Evolutionary conservation across 768 basidiomycete species (phyloP), one percentile per base, ranked within the genome.

Genomic region (Xerocomellus chrysenteron): DNA sequence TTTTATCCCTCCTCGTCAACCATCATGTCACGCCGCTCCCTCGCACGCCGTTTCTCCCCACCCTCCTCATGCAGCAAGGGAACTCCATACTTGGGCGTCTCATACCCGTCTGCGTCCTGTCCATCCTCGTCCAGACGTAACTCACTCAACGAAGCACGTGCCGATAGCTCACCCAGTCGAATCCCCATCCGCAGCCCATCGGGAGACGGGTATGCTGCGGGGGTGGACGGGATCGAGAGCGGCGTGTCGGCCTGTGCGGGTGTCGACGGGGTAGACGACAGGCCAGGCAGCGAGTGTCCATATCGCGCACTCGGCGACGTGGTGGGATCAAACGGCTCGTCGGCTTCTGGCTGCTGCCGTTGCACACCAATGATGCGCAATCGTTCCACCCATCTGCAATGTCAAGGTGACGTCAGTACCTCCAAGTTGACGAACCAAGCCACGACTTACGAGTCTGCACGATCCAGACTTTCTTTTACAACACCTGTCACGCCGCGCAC

Each of bases 401-500:
- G 19, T 8, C 33, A 17, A 5, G 24, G 17, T 30, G 41, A 28
- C 21, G 8, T 65, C 33, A 69, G 39, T 10, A 49, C 21, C 28
- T 30, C 42, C n/a, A 45, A 28, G 9, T 17, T 3, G 10, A 41
- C 24, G 1, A 36, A 51, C 44, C 33, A 49, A n/a, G 28, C 3
- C 40, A 59, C 14, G 9, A 82, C 86, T 43, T 70, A 92, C 84
- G 88, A 82, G 68, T 95, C 94, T 32, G 93, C 94, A 52, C 87
- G 78, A 68, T 94, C 92, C 70, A 95, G 75, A 59, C 86, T 90
- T 58, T 94, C 94, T 65, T 86, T 88, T 57, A 95, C 88, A 24
- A 95, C 91, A 5, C 83, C 80, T n/a, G 91, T 91, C 30, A 94
- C 91, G 30, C 90, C 85, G 30, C 87, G 79, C 79, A 96, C 85